A percentile compares a stretch with the other conserved stretches of the same genome.
Conservation (phyloP, 2,329 filamentous ascomycete species). For the Microdochium nivale region DNA sequence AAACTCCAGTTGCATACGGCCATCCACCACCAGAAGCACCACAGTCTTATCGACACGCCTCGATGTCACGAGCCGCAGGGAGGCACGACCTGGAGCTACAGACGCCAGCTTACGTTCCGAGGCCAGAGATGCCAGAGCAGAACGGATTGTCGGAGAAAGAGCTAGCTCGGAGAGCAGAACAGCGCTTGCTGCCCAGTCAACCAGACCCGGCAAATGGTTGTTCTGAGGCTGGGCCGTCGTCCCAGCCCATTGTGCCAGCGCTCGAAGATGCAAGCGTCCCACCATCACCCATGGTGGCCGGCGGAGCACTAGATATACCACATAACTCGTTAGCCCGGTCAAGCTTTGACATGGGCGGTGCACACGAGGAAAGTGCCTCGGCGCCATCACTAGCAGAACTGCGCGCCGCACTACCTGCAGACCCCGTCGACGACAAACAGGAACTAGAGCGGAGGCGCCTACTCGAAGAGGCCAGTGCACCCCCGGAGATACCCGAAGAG, state of each 20-base stretch:
- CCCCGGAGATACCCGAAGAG: constrained; percentile 35
- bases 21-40: background rate
- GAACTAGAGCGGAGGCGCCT: constrained; percentile 53
- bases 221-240: constrained; percentile 30
- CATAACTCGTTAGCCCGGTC: background rate
- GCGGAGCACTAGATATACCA: background rate
- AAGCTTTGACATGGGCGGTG: constrained; percentile 8
- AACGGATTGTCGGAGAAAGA: constrained; percentile 72
- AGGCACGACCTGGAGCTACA: constrained; percentile 2
- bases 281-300: background rate
- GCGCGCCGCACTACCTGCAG: constrained; percentile 13
- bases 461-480: constrained; percentile 42
- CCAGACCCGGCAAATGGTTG: constrained; percentile 39
- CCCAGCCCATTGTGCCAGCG: constrained; percentile 6
- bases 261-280: constrained; percentile 1
- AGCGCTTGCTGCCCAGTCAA: constrained; percentile 71
- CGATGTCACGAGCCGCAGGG: background rate
- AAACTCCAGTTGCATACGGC: background rate
- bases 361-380: constrained; percentile 27
- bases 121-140: constrained; percentile 51
- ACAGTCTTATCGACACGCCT: background rate
- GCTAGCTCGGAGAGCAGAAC: constrained; percentile 66
- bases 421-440: constrained; percentile 58
- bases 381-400: constrained; percentile 39
- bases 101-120: constrained; percentile 45